Conservation (phyloP, 495 filamentous ascomycete species). For the Recurvomyces mirabilis region DNA sequence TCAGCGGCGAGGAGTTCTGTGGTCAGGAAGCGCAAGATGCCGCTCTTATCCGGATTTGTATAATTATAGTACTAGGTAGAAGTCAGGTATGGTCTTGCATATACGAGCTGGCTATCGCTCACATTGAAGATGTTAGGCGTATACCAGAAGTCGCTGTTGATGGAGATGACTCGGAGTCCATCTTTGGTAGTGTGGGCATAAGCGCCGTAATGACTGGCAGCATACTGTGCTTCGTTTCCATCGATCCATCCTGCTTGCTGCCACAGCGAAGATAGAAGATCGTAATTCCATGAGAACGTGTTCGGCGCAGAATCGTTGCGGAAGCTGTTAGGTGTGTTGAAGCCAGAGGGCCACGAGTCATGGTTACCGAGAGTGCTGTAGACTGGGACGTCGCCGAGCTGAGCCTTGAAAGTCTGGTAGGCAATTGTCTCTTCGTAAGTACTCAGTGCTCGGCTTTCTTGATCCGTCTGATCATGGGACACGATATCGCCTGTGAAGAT, state of each 20-base stretch:
- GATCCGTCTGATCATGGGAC: slow-evolving; percentile 11
- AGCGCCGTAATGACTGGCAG: slow-evolving; percentile 39
- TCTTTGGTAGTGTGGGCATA: slow-evolving; percentile 41
- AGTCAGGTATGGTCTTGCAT: neutral
- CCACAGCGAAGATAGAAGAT: slow-evolving; percentile 42
- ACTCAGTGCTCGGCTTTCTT: slow-evolving; percentile 6
- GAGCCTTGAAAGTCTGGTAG: slow-evolving; percentile 13
- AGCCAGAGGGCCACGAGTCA: slow-evolving; percentile 6
- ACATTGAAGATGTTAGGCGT: slow-evolving; percentile 34
- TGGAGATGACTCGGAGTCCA: slow-evolving; percentile 40
- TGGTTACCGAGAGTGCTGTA: slow-evolving; percentile 15
- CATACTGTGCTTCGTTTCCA: slow-evolving; percentile 32
- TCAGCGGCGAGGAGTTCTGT: slow-evolving; percentile 43
- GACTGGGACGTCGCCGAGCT: slow-evolving; percentile 5
- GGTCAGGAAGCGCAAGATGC: slow-evolving; percentile 41
- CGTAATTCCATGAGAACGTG: slow-evolving; percentile 38
- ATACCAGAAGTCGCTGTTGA: slow-evolving; percentile 48
- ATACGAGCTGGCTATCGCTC: neutral
- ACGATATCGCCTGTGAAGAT: slow-evolving; percentile 17
- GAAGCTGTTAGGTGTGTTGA: slow-evolving; percentile 11
- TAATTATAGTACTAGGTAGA: slow-evolving; percentile 37
- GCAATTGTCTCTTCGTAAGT: slow-evolving; percentile 12
- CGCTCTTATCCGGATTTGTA: slow-evolving; percentile 40
- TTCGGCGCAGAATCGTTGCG: slow-evolving; percentile 1
- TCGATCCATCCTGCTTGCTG: slow-evolving; percentile 42